A percentile compares a stretch with the other conserved stretches of the same genome.
Conservation (phyloP, 306 rosid species). For the Inga laurina region DNA sequence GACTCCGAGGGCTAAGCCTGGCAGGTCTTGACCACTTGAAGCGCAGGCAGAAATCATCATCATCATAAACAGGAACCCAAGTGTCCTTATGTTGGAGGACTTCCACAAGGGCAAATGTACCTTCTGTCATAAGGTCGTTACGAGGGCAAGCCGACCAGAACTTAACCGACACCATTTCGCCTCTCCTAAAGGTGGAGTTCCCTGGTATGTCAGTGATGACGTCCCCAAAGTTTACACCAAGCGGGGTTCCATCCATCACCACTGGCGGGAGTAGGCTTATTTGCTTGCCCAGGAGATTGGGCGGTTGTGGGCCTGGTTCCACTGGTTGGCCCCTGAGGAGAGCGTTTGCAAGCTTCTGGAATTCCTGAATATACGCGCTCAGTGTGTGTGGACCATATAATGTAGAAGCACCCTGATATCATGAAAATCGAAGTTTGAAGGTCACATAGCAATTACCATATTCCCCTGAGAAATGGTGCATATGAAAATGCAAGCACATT, state of each 20-base stretch:
- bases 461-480: background rate
- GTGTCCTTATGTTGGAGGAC: slow-evolving; percentile 52
- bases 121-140: slow-evolving; percentile 90
- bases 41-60: slow-evolving; percentile 86
- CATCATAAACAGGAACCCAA: slow-evolving; percentile 88
- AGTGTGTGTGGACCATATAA: slow-evolving; percentile 89
- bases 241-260: slow-evolving; percentile 70
- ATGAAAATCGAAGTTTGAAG: slow-evolving; percentile 14
- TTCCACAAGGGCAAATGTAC: slow-evolving; percentile 87
- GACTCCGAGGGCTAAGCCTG: slow-evolving; percentile 61
- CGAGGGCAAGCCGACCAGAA: slow-evolving; percentile 97
- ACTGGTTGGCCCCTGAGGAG: slow-evolving; percentile 43
- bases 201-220: slow-evolving; percentile 58
- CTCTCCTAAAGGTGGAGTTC: slow-evolving; percentile 71
- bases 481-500: background rate
- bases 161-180: slow-evolving; percentile 56
- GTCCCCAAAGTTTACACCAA: slow-evolving; percentile 70
- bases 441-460: background rate
- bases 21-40: slow-evolving; percentile 86
- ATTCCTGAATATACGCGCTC: slow-evolving; percentile 88
- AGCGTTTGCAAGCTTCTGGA: slow-evolving; percentile 76
- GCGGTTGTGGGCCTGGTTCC: slow-evolving; percentile 79
- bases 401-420: slow-evolving; percentile 84
- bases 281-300: slow-evolving; percentile 72
- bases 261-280: slow-evolving; percentile 83